Conservation (phyloP, 2,329 filamentous ascomycete species). For the Colletotrichum magnum region DNA sequence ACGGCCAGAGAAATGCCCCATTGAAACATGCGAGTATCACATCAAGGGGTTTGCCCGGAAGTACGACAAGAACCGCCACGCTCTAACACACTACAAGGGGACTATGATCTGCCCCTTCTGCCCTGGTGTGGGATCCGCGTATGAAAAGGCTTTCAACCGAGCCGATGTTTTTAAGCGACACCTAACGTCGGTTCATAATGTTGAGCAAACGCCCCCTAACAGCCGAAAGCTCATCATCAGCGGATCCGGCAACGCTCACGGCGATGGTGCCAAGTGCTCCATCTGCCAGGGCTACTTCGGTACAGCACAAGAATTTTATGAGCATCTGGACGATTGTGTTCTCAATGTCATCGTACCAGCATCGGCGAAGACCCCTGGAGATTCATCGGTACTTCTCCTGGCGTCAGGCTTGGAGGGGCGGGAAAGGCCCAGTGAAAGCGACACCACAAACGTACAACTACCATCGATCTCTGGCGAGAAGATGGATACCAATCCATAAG, state of each 20-base stretch:
- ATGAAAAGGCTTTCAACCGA: slow-evolving; percentile 95
- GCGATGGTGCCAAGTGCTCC: slow-evolving; percentile 85
- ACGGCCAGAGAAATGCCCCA: slow-evolving; percentile 95
- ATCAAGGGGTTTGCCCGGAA: slow-evolving; percentile 95
- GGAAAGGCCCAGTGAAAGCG: slow-evolving; percentile 23
- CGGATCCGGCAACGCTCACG: slow-evolving; percentile 42
- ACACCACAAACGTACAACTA: slow-evolving; percentile 14
- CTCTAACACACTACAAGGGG: slow-evolving; percentile 96
- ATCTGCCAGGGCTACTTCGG: slow-evolving; percentile 86
- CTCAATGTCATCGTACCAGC: slow-evolving; percentile 70
- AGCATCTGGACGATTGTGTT: slow-evolving; percentile 84
- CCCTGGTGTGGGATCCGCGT: slow-evolving; percentile 86
- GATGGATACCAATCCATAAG: slow-evolving; percentile 38
- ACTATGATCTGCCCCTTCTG: slow-evolving; percentile 99
- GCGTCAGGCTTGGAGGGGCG: slow-evolving; percentile 26
- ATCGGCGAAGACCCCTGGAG: slow-evolving; percentile 33
- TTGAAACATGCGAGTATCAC: slow-evolving; percentile 93
- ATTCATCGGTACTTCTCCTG: slow-evolving; percentile 29
- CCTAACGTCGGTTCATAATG: slow-evolving; percentile 90
- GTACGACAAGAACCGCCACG: slow-evolving; percentile 98
- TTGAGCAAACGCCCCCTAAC: slow-evolving; percentile 94
- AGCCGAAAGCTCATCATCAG: slow-evolving; percentile 78
- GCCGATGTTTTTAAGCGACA: slow-evolving; percentile 98
- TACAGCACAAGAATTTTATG: slow-evolving; percentile 96
- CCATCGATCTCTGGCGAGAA: slow-evolving; percentile 33